phyloP scores from a whole-genome alignment of 2,329 filamentous ascomycete genomes.

The Colletotrichum higginsianum region DNA sequence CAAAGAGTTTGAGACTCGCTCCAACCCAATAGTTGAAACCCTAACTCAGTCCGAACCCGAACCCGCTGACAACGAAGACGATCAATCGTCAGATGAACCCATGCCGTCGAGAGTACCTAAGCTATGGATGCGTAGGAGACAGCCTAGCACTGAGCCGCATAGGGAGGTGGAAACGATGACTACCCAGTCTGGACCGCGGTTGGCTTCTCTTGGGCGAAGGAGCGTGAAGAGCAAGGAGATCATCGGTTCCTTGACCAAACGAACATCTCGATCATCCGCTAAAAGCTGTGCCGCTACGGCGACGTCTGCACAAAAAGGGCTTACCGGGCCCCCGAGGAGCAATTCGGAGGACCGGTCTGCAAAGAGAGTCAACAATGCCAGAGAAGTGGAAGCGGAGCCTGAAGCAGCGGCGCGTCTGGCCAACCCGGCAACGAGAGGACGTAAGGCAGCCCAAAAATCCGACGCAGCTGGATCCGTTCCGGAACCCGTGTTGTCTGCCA shows the following conservation, averaged over 20 bases:
- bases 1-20: background rate
- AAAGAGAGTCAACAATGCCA: background rate
- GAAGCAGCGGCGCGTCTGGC: conserved; percentile 9
- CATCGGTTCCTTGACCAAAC: conserved; percentile 54
- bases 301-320: background rate
- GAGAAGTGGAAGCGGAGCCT: background rate
- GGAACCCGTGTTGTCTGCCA: conserved; percentile 55
- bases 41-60: background rate
- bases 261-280: background rate
- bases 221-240: conserved; percentile 64
- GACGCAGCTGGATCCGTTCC: conserved; percentile 66
- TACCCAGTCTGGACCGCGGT: conserved; percentile 49
- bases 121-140: background rate
- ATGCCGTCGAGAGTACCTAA: background rate
- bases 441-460: conserved; percentile 66
- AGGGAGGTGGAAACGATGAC: background rate
- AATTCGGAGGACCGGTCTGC: background rate
- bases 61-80: background rate
- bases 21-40: background rate
- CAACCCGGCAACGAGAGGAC: conserved; percentile 68
- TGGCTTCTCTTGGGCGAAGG: conserved; percentile 58
- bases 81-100: background rate
- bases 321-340: background rate
- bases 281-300: background rate
- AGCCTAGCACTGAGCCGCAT: background rate